Evolutionary conservation across 441 rosid genomes (phyloP).

Genomic region (Populus hybrid): DNA sequence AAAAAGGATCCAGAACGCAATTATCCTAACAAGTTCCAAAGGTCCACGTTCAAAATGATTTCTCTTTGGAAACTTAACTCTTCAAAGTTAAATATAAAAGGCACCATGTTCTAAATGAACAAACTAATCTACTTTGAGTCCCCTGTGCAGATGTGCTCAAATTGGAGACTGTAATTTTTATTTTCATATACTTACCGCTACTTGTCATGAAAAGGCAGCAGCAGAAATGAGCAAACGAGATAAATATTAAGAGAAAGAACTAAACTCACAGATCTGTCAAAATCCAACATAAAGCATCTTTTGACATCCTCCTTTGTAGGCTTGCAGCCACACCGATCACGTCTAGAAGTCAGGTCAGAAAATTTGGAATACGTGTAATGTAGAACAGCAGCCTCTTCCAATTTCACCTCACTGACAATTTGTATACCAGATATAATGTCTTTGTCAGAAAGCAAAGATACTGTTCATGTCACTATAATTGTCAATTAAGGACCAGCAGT

Average conservation of each 20-base stretch:
- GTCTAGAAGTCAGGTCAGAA: conserved; percentile 95
- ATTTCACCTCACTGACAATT: conserved; percentile 50
- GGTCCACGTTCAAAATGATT: not conserved
- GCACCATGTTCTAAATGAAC: not conserved
- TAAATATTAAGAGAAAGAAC: not conserved
- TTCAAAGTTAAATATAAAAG: not conserved
- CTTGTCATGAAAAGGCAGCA: not conserved
- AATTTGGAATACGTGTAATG: conserved; percentile 81
- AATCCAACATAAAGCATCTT: conserved; percentile 93
- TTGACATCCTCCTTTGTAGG: conserved; percentile 88
- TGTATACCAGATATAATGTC: not conserved
- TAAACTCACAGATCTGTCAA: conserved; percentile 83
- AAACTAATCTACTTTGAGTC: not conserved
- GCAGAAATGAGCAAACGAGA: not conserved
- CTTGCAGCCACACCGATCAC: conserved; percentile 94
- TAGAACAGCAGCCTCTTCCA: conserved; percentile 84
- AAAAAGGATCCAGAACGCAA: not conserved
- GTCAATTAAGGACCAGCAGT: not conserved
- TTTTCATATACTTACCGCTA: not conserved
- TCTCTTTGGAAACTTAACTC: conserved; percentile 5
- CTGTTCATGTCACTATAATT: not conserved
- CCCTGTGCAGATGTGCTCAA: not conserved
- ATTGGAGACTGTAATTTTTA: not conserved
- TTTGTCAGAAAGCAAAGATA: not conserved
- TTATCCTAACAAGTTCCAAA: not conserved